Base-by-base conservation (phyloP, 2,329 filamentous ascomycete species). In the Clathrospora elynae region DNA sequence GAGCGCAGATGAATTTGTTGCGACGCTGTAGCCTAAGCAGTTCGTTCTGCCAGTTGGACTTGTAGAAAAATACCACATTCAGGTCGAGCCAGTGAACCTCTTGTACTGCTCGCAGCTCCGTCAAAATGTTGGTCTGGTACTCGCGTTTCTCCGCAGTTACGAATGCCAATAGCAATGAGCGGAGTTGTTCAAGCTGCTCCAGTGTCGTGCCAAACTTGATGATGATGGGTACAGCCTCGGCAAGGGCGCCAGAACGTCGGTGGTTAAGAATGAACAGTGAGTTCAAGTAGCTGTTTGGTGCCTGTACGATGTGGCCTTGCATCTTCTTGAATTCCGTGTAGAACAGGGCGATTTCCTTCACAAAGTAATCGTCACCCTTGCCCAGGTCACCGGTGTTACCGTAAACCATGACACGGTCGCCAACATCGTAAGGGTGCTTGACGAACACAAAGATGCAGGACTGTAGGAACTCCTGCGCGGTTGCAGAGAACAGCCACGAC, bases 251-350 rank as follows among this genome's bases (percentile, higher is more conserved):
- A 22, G 90, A 95, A 39, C 92, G 87, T 31, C 92, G 85, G 73
- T 96, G 90, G 70, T 97, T 97, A 30, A 96, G 84, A 51, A 97
- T 95, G 72, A 96, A 96, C 0, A 97, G 79, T 0, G 83, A 90
- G 71, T 96, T 97, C 41, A 97, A 80, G 24, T 96, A 84, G 44
- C 87, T 95, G 78, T 97, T 97, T 8, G 92, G 92, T 1, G 92
- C 92, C 70, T 96, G 92, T 0, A 97, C 92, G 16, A 96, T 86
- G 60, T 96, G 91, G 2, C 92, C 92, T 70, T 96, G 87, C 88
- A 96, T 92, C 77, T 96, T 96, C 78, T 96, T 96, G 76, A 96
- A 96, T 64, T 96, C 92, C 10, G 92, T 97, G 68, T 93, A 97
- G 11, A 96, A 79, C 1, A 97, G 78, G 1, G 90, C 87, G 41